Evolutionary conservation across 352 stramenopile genomes (phyloP).

Genomic region (Phytophthora litchii): DNA sequence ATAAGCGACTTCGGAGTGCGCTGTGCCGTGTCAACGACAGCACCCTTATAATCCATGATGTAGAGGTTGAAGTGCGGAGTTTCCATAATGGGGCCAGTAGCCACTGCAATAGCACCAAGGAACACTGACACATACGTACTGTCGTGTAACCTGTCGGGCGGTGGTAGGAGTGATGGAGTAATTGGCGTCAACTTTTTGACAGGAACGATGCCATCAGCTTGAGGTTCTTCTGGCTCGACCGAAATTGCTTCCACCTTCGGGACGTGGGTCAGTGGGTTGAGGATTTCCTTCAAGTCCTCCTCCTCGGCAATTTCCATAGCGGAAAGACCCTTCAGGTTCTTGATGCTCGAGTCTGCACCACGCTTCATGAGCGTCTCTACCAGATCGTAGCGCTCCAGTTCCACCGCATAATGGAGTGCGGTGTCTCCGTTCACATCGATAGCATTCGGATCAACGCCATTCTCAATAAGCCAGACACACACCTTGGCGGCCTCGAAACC

Average conservation of each 20-base stretch:
- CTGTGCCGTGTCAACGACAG: slow-evolving; percentile 73
- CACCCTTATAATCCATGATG: slow-evolving; percentile 77
- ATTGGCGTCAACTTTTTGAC: slow-evolving; percentile 28
- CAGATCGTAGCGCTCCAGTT: slow-evolving; percentile 79
- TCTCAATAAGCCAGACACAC: slow-evolving; percentile 88
- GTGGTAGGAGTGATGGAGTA: slow-evolving; percentile 49
- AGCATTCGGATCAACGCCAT: slow-evolving; percentile 80
- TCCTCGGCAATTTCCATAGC: slow-evolving; percentile 77
- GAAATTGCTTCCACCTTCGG: slow-evolving; percentile 37
- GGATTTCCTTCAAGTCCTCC: slow-evolving; percentile 79
- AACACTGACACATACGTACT: slow-evolving; percentile 91
- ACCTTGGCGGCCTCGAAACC: slow-evolving; percentile 90
- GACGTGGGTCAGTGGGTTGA: slow-evolving; percentile 59
- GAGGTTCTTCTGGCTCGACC: slow-evolving; percentile 24
- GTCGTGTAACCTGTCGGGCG: slow-evolving; percentile 62
- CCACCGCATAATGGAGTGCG: slow-evolving; percentile 86
- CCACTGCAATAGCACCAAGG: slow-evolving; percentile 78
- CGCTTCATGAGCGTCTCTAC: slow-evolving; percentile 89
- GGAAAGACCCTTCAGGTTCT: slow-evolving; percentile 73
- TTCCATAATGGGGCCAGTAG: slow-evolving; percentile 86
- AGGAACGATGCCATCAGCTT: slow-evolving; percentile 28
- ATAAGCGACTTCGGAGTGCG: slow-evolving; percentile 87
- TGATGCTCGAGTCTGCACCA: slow-evolving; percentile 74
- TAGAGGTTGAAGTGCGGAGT: slow-evolving; percentile 90
- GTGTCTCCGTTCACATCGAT: slow-evolving; percentile 85